A percentile compares a stretch with the other conserved stretches of the same genome.
Conservation (phyloP, 1,284 basidiomycete species). For the Naganishia liquefaciens region DNA sequence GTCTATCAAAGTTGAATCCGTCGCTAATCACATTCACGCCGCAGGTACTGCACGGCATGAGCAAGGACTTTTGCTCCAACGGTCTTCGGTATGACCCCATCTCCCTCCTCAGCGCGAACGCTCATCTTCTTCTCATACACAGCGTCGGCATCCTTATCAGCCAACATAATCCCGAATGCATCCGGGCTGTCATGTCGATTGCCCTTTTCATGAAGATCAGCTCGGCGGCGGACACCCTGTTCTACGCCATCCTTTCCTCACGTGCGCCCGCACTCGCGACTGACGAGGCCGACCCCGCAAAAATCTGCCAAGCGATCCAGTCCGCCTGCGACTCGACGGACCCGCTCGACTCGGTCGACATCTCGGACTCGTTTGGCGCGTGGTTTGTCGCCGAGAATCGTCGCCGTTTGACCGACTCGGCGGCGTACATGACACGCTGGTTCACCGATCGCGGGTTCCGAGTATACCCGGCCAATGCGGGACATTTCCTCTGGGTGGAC, state of each 20-base stretch:
- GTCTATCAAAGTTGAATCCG: neutral
- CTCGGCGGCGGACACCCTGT: slow-evolving; percentile 29
- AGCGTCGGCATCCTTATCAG: slow-evolving; percentile 53
- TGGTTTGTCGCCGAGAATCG: slow-evolving; percentile 46
- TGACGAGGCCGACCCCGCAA: neutral
- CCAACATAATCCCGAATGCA: slow-evolving; percentile 52
- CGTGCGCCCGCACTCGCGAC: slow-evolving; percentile 15
- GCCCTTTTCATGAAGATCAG: slow-evolving; percentile 51
- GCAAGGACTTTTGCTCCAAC: slow-evolving; percentile 57
- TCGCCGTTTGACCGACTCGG: slow-evolving; percentile 45
- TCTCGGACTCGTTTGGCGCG: slow-evolving; percentile 38
- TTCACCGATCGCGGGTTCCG: slow-evolving; percentile 46
- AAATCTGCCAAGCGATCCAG: slow-evolving; percentile 37
- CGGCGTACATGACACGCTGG: slow-evolving; percentile 45
- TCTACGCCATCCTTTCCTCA: slow-evolving; percentile 13
- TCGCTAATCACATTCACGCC: slow-evolving; percentile 1
- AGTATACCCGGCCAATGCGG: slow-evolving; percentile 49
- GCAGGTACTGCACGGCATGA: slow-evolving; percentile 51
- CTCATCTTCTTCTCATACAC: neutral
- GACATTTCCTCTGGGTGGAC: slow-evolving; percentile 52
- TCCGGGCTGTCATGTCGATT: slow-evolving; percentile 51
- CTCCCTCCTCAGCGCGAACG: neutral
- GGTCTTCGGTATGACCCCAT: slow-evolving; percentile 40
- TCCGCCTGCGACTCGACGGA: slow-evolving; percentile 51
- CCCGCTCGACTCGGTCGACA: slow-evolving; percentile 39